phyloP scores from a whole-genome alignment of 345 rosid species.

The Dipteronia sinensis region DNA sequence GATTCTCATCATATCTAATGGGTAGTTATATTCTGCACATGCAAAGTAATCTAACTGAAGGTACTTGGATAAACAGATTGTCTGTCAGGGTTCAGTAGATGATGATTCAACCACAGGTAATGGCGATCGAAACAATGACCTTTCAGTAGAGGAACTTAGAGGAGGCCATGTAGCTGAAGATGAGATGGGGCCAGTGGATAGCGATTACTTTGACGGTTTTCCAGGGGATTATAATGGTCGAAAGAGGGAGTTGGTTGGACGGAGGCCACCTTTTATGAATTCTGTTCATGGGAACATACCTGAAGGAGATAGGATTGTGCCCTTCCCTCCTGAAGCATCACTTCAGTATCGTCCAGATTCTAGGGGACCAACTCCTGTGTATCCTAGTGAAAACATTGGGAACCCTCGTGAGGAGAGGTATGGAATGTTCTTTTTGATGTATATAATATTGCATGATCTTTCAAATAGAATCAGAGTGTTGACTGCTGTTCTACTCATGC shows the following conservation, averaged over 20 bases:
- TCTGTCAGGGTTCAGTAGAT: constrained; percentile 63
- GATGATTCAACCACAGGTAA: constrained; percentile 58
- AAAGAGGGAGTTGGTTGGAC: constrained; percentile 39
- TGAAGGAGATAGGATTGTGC: constrained; percentile 45
- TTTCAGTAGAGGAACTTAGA: constrained; percentile 38
- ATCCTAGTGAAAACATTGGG: constrained; percentile 39
- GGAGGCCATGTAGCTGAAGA: constrained; percentile 43
- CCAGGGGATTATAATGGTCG: constrained; percentile 30
- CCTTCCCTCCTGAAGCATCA: constrained; percentile 34
- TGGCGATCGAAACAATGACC: constrained; percentile 40
- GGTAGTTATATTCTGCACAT: constrained; percentile 17
- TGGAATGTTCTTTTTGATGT: constrained; percentile 5
- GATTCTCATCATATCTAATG: constrained; percentile 7
- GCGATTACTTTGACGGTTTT: constrained; percentile 38
- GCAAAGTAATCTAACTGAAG: constrained; percentile 28
- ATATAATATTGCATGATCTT: background rate
- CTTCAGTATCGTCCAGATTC: constrained; percentile 35
- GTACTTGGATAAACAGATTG: constrained; percentile 64
- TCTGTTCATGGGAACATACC: constrained; percentile 43
- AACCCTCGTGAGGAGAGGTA: constrained; percentile 53
- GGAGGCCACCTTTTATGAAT: constrained; percentile 30
- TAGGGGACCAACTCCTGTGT: constrained; percentile 37
- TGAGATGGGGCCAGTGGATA: constrained; percentile 28
- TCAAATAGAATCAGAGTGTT: background rate
- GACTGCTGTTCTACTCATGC: background rate